phyloP scores from a whole-genome alignment of 257 asterid genomes.

The Anisodus acutangulus region DNA sequence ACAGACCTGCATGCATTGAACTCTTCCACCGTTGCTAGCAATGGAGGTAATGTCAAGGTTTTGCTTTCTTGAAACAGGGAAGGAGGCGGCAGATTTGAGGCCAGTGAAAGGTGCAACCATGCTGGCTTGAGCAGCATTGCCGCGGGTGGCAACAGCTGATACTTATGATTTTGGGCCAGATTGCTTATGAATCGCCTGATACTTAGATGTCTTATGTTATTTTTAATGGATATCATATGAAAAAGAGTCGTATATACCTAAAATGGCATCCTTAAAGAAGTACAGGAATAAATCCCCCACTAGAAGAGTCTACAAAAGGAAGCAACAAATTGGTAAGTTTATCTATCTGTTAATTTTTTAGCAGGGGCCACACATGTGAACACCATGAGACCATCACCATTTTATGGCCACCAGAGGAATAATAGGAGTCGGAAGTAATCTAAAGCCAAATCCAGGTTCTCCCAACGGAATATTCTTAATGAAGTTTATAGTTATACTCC shows the following conservation, averaged over 20 bases:
- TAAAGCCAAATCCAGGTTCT: too few species aligned
- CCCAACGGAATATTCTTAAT: too few species aligned
- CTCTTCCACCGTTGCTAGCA: conserved; percentile 55
- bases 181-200: neutral
- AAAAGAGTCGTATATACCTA: neutral
- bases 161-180: neutral
- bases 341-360: neutral
- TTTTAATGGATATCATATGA: too few species aligned
- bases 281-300: neutral
- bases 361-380: conserved; percentile 4
- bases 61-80: conserved; percentile 34
- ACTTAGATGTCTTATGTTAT: too few species aligned
- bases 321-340: neutral
- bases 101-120: conserved; percentile 50
- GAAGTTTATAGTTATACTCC: too few species aligned
- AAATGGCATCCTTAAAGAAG: too few species aligned
- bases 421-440: too few species aligned
- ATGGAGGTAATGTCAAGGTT: conserved; percentile 42
- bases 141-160: conserved; percentile 38
- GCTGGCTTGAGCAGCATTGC: conserved; percentile 44
- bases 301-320: neutral
- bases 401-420: neutral
- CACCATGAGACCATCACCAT: neutral
- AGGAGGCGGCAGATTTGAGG: conserved; percentile 40
- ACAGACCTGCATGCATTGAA: conserved; percentile 52